Evolutionary conservation across 495 filamentous ascomycete genomes (phyloP).

Genomic region (Bryoglossum gracile): DNA sequence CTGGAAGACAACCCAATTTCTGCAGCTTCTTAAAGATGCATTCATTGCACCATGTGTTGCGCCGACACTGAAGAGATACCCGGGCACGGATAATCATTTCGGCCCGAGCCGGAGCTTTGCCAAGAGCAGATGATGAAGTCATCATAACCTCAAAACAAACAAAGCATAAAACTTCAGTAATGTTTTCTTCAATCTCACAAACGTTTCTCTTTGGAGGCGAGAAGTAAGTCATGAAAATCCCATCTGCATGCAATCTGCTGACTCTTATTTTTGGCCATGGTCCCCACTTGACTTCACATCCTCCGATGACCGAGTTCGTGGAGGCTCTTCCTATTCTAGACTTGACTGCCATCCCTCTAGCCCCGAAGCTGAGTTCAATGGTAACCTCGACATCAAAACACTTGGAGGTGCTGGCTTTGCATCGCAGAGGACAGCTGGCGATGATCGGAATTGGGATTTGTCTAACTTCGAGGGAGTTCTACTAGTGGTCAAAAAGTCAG

Average conservation of each 20-base stretch:
- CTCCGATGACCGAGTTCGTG: slow-evolving; percentile 67
- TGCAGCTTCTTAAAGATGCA: too few relatives aligned
- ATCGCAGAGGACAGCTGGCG: slow-evolving; percentile 58
- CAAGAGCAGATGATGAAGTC: too few relatives aligned
- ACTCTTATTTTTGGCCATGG: slow-evolving; percentile 48
- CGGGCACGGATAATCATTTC: too few relatives aligned
- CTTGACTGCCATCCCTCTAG: slow-evolving; percentile 31
- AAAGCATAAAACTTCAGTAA: too few relatives aligned
- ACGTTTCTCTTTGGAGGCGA: slow-evolving; percentile 41
- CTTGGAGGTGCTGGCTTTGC: slow-evolving; percentile 82
- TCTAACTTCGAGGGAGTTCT: slow-evolving; percentile 45
- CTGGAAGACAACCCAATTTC: too few relatives aligned
- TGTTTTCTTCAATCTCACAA: slow-evolving; percentile 8
- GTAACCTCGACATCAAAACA: slow-evolving; percentile 62
- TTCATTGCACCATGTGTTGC: too few relatives aligned
- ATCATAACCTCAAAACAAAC: too few relatives aligned
- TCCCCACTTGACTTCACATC: slow-evolving; percentile 50
- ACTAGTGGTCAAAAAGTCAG: slow-evolving; percentile 24
- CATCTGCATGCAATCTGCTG: slow-evolving; percentile 3
- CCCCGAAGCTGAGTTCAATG: slow-evolving; percentile 47
- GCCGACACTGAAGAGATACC: too few relatives aligned
- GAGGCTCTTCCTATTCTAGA: slow-evolving; percentile 56
- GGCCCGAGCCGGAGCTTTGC: too few relatives aligned
- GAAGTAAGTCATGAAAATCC: slow-evolving; percentile 28
- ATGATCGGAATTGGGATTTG: slow-evolving; percentile 46